Evolutionary conservation across 345 rosid species (phyloP).

Genomic region (Gossypium ekmanianum): DNA sequence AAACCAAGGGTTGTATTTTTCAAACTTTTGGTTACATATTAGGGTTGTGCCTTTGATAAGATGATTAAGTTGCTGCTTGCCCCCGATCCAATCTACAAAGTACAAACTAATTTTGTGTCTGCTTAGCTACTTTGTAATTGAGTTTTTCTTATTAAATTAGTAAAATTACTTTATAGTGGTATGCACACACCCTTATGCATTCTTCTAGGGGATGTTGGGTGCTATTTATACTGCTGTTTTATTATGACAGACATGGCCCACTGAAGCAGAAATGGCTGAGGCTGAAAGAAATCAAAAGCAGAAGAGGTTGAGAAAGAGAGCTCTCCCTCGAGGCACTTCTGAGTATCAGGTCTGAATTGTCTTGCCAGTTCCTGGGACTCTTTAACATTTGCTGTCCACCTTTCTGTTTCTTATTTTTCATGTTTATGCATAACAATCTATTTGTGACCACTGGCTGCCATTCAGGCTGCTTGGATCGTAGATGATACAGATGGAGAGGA

Average conservation of each 20-base stretch:
- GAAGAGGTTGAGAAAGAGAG: slow-evolving; percentile 52
- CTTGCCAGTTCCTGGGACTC: neutral
- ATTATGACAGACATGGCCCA: slow-evolving; percentile 82
- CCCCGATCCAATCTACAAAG: neutral
- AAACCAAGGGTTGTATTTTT: neutral
- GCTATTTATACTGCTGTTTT: slow-evolving; percentile 11
- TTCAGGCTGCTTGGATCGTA: slow-evolving; percentile 96
- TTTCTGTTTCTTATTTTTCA: neutral
- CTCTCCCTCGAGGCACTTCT: slow-evolving; percentile 83
- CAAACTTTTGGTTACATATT: neutral
- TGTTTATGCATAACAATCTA: neutral
- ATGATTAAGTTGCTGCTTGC: neutral
- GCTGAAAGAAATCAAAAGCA: slow-evolving; percentile 61
- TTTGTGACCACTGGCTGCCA: neutral
- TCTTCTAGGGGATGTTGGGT: neutral
- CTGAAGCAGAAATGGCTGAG: slow-evolving; percentile 88
- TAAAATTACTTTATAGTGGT: neutral
- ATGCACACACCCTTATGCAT: neutral
- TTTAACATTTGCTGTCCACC: slow-evolving; percentile 2
- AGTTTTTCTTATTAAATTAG: neutral
- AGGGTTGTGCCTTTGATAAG: neutral
- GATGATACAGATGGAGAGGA: slow-evolving; percentile 68
- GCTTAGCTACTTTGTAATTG: neutral
- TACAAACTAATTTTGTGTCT: neutral
- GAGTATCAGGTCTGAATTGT: slow-evolving; percentile 68